Conservation (phyloP, 257 asterid species). For the Haberlea rhodopensis region DNA sequence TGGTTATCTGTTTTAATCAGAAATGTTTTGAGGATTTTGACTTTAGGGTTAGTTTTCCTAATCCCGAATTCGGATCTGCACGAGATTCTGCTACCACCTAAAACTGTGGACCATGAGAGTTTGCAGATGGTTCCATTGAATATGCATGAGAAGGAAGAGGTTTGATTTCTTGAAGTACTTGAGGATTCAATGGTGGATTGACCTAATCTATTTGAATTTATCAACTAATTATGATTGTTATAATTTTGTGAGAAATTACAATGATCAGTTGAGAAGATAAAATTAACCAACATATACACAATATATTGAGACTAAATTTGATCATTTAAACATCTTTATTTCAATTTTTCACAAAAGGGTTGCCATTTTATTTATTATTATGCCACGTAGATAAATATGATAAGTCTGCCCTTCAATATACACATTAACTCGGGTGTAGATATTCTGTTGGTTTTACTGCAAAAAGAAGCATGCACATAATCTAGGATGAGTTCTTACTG, state of each 20-base stretch:
- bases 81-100: slow-evolving; percentile 30
- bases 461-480: too few relatives aligned
- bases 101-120: slow-evolving; percentile 21
- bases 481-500: too few relatives aligned
- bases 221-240: background rate
- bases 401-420: too few relatives aligned
- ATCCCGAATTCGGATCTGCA: slow-evolving; percentile 42
- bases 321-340: too few relatives aligned
- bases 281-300: too few relatives aligned
- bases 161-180: slow-evolving; percentile 7
- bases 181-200: background rate
- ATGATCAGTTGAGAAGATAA: background rate
- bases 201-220: too few relatives aligned
- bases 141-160: slow-evolving; percentile 20
- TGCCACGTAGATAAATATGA: too few relatives aligned
- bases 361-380: too few relatives aligned
- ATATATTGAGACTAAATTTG: too few relatives aligned
- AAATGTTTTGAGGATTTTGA: slow-evolving; percentile 43
- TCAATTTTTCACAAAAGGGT: too few relatives aligned
- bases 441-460: too few relatives aligned
- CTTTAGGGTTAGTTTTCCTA: slow-evolving; percentile 48
- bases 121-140: slow-evolving; percentile 38
- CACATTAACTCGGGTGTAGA: too few relatives aligned
- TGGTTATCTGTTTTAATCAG: slow-evolving; percentile 53
- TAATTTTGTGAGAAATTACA: background rate